Evolutionary conservation across 106 monocot genomes (phyloP), one percentile per base, ranked within the genome.

Genomic region (Platanthera guangdongensis): DNA sequence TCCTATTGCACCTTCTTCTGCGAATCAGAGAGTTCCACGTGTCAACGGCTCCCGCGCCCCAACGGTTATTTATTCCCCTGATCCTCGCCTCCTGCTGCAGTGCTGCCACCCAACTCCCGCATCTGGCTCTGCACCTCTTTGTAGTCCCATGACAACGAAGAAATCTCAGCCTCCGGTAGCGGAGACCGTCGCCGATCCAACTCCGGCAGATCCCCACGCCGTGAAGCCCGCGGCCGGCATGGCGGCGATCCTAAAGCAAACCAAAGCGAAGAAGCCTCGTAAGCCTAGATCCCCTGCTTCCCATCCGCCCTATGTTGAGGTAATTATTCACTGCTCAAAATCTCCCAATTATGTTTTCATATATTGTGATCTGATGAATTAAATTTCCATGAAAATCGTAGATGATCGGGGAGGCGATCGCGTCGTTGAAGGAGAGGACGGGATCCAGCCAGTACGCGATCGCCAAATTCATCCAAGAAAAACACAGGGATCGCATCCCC

Each of bases 371-470:
- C 51, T 62, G 59, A 52, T 70, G 73, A 11, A 22, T 46, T 51
- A 74, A 74, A 5, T 4, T 78, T 12, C 11, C n/a, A 55, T 65
- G 51, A 32, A 71, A 78, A 53, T 49, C 68, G 12, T 65, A 95
- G 95, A 95, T 95, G 95, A 79, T 95, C 21, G 75, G 52, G 14
- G 92, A 92, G 78, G 92, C 92, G 74, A 83, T 95, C 39, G 11
- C 68, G 0, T 49, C 88, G 8, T 48, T 95, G 76, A 95, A 95
- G 83, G 95, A 95, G 83, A 82, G 82, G 75, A 86, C 88, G 1
- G 95, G 95, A 13, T 95, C 95, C 30, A 95, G 95, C 84, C 83
- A 83, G 65, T 77, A 86, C 77, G 92, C 95, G 51, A 95, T 95
- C 63, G 72, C 73, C 18, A 95, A 92, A 83, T 88, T 85, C 83